Percentiles rank a stretch among this genome's conserved stretches.
These are phyloP conservation scores for Hanseniaspora meyeri DNA, from an alignment of 805 yeast species.

Conservation along the genomic window DNA sequence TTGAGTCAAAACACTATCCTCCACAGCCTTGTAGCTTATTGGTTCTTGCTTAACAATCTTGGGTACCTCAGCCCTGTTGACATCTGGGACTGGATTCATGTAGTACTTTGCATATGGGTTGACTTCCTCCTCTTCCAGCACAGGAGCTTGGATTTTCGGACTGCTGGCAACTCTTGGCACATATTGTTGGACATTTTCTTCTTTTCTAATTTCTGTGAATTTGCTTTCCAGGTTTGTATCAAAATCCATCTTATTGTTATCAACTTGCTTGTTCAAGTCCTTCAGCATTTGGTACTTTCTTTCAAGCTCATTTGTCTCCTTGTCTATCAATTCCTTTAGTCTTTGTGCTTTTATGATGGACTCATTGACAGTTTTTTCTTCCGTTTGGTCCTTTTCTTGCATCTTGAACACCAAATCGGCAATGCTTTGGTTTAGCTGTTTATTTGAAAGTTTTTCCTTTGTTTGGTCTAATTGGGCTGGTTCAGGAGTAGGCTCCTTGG, in stretches of 20 bases:
- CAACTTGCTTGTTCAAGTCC: constrained; percentile 4
- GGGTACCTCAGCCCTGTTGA: not conserved
- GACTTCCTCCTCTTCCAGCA: constrained; percentile 2
- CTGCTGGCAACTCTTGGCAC: not conserved
- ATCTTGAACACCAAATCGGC: constrained; percentile 13
- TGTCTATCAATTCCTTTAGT: constrained; percentile 11
- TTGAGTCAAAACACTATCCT: constrained; percentile 11
- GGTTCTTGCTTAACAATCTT: not conserved
- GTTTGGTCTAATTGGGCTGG: not conserved
- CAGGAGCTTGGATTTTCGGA: not conserved
- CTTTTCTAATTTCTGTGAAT: not conserved
- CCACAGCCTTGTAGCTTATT: not conserved
- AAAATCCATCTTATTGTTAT: not conserved
- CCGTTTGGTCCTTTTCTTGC: constrained; percentile 5
- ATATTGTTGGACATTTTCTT: not conserved
- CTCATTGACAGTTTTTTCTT: not conserved
- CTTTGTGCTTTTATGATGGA: constrained; percentile 7
- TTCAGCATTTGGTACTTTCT: constrained; percentile 11
- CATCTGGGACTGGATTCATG: constrained; percentile 2
- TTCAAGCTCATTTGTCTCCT: constrained; percentile 12
- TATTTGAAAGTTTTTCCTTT: constrained; percentile 6
- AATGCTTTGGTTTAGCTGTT: constrained; percentile 13
- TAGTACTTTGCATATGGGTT: constrained; percentile 13
- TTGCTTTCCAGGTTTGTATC: not conserved
- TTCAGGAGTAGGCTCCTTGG: constrained; percentile 15